A percentile compares a stretch with the other conserved stretches of the same genome.
These are phyloP conservation scores for Dentipellis fragilis DNA, from an alignment of 768 basidiomycete species.

Conservation along the genomic window DNA sequence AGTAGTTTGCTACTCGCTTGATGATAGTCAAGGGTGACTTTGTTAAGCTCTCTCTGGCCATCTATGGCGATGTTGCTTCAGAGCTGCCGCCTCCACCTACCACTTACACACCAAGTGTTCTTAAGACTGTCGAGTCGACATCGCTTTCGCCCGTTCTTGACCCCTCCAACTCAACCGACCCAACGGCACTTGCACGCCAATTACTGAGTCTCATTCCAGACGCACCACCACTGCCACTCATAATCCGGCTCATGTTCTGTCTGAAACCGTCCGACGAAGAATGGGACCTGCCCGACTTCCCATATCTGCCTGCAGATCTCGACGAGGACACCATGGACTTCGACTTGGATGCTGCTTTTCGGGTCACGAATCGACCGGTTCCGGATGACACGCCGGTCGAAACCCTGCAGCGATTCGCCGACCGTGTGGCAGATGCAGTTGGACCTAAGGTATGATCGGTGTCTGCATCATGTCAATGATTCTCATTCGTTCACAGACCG, in stretches of 20 bases:
- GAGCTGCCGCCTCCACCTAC: constrained; percentile 28
- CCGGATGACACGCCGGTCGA: constrained; percentile 45
- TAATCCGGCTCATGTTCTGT: constrained; percentile 69
- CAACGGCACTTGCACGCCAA: constrained; percentile 49
- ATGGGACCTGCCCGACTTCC: constrained; percentile 69
- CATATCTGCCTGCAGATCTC: constrained; percentile 57
- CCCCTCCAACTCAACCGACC: constrained; percentile 48
- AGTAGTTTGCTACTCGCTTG: constrained; percentile 62
- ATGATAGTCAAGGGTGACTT: constrained; percentile 78
- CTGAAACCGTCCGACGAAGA: constrained; percentile 72
- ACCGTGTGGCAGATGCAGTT: constrained; percentile 43
- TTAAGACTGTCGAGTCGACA: constrained; percentile 25
- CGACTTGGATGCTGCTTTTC: constrained; percentile 48
- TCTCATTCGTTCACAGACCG: constrained; percentile 26
- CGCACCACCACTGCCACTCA: constrained; percentile 51
- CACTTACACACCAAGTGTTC: constrained; percentile 31
- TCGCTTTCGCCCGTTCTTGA: constrained; percentile 46
- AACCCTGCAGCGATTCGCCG: constrained; percentile 42
- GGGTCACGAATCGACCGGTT: constrained; percentile 46
- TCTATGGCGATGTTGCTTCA: constrained; percentile 43
- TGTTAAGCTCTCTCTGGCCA: constrained; percentile 51
- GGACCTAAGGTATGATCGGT: constrained; percentile 41
- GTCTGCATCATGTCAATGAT: not conserved
- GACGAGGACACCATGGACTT: constrained; percentile 39
- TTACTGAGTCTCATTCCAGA: constrained; percentile 53